Evolutionary conservation across 805 yeast genomes (phyloP).

Genomic region (Saccharomycopsis amapae): DNA sequence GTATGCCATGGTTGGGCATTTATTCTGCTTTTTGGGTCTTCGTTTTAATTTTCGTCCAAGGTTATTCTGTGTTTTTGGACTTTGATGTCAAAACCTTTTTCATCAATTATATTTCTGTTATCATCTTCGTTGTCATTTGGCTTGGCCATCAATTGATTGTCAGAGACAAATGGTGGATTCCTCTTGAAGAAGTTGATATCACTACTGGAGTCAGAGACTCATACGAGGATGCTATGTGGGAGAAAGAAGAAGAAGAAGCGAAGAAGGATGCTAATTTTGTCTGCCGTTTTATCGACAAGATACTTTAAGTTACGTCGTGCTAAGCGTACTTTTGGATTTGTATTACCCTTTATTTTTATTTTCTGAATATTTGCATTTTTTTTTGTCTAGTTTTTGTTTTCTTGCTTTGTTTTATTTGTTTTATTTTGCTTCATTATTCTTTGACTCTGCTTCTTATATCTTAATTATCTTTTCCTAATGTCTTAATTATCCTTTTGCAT

Average conservation of each 20-base stretch:
- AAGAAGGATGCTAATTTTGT: neutral
- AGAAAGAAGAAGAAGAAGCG: slow-evolving; percentile 7
- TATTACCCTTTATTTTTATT: no score
- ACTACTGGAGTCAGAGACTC: slow-evolving; percentile 59
- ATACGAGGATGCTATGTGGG: slow-evolving; percentile 36
- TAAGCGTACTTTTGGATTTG: no score
- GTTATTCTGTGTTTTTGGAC: slow-evolving; percentile 58
- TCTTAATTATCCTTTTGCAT: no score
- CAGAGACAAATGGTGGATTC: slow-evolving; percentile 40
- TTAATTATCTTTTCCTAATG: no score
- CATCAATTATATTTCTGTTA: slow-evolving; percentile 63
- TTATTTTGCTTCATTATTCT: slow-evolving; percentile 29
- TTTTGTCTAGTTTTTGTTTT: no score
- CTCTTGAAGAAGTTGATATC: slow-evolving; percentile 58
- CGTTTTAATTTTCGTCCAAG: slow-evolving; percentile 62
- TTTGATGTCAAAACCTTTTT: slow-evolving; percentile 48
- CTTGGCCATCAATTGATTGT: slow-evolving; percentile 45
- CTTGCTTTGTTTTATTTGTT: neutral
- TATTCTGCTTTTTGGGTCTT: slow-evolving; percentile 50
- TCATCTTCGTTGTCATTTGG: slow-evolving; percentile 52
- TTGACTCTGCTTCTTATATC: no score
- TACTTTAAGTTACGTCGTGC: no score
- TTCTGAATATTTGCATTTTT: no score
- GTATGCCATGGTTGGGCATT: slow-evolving; percentile 62
- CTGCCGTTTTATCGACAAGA: slow-evolving; percentile 1